phyloP scores from a whole-genome alignment of 2,329 filamentous ascomycete species.

The Xylariomycetidae sp. region DNA sequence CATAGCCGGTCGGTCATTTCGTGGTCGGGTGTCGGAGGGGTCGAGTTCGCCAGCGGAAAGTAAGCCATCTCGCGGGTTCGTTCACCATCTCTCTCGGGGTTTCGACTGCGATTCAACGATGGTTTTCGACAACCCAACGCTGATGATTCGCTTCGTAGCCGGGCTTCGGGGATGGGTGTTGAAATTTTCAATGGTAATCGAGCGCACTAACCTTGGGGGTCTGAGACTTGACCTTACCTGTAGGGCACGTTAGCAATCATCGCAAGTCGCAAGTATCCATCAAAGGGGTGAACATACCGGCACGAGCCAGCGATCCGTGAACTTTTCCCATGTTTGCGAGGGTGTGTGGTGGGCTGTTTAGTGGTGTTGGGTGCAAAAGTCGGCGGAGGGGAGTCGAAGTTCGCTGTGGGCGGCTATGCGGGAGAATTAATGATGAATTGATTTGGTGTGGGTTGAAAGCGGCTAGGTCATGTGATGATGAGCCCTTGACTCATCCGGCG shows the following conservation, averaged over 20 bases:
- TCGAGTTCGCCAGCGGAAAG: no score
- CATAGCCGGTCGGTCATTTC: no score
- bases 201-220: constrained; percentile 70
- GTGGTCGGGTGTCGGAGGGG: no score
- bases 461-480: constrained; percentile 13
- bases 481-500: no score
- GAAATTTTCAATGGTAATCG: background rate
- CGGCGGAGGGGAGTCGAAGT: constrained; percentile 4
- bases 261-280: constrained; percentile 12
- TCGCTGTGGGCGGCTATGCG: constrained; percentile 3
- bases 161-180: background rate
- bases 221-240: constrained; percentile 95
- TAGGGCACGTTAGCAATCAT: constrained; percentile 3
- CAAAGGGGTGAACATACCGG: constrained; percentile 64
- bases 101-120: no score
- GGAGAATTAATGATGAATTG: constrained; percentile 5
- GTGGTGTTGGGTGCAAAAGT: constrained; percentile 5
- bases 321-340: constrained; percentile 30
- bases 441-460: constrained; percentile 11
- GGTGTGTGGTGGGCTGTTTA: constrained; percentile 15
- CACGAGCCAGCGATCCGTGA: constrained; percentile 71
- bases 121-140: no score
- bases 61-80: no score
- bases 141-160: background rate
- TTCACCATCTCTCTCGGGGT: no score